Conservation (phyloP, 768 basidiomycete genomes). For the Termitomyces sp. region DNA sequence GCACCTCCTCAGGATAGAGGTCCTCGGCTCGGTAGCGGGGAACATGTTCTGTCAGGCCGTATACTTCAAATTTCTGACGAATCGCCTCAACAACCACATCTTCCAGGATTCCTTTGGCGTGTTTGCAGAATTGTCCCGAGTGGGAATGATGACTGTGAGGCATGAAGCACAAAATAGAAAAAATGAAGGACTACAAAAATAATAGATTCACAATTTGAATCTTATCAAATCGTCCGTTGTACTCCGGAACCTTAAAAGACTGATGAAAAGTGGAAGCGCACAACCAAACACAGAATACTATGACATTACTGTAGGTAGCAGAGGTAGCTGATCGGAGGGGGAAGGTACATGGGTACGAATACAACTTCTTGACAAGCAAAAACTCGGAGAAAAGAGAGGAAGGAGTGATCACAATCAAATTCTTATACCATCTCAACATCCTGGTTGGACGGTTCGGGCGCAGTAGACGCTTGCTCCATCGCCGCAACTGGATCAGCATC, state of each 20-base stretch:
- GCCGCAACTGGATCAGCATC: conserved; percentile 39
- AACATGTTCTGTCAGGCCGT: conserved; percentile 89
- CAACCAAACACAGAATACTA: not conserved
- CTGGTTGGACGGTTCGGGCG: conserved; percentile 21
- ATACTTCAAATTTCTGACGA: conserved; percentile 70
- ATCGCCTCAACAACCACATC: conserved; percentile 83
- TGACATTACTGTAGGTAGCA: not conserved
- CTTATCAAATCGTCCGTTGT: not conserved
- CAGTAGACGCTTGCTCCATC: conserved; percentile 15
- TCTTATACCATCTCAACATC: conserved; percentile 56
- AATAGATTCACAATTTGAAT: not conserved
- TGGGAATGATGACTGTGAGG: conserved; percentile 86
- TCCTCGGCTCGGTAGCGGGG: conserved; percentile 81
- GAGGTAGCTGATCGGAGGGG: not conserved
- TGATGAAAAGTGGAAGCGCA: not conserved
- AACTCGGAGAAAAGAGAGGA: not conserved
- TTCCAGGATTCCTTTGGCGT: conserved; percentile 78
- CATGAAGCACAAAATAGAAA: conserved; percentile 18
- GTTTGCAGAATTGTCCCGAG: conserved; percentile 91
- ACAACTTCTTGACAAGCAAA: conserved; percentile 4
- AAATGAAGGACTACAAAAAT: too few species aligned
- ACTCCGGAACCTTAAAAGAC: too few species aligned
- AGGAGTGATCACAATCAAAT: not conserved
- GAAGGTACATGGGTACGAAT: conserved; percentile 4
- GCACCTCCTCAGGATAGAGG: conserved; percentile 95